Conservation (phyloP, 2,329 filamentous ascomycete species). For the Aspergillus aculeatus region DNA sequence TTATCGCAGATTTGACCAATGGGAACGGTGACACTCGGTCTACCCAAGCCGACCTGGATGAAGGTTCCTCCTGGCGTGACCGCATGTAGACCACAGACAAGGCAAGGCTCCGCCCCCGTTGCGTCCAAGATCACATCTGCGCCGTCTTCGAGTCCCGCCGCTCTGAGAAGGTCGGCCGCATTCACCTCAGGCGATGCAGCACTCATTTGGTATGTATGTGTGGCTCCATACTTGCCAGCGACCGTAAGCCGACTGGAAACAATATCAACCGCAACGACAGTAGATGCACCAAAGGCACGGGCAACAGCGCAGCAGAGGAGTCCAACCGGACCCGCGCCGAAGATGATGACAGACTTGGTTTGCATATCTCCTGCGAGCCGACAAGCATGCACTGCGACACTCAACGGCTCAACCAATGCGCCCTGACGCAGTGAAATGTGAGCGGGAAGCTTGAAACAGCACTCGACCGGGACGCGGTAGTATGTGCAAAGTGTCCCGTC, state of each 20-base stretch:
- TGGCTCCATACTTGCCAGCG: slow-evolving; percentile 63
- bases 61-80: slow-evolving; percentile 69
- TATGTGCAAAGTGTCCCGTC: slow-evolving; percentile 83
- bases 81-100: slow-evolving; percentile 67
- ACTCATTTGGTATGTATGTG: slow-evolving; percentile 56
- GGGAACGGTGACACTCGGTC: slow-evolving; percentile 63
- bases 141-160: slow-evolving; percentile 60
- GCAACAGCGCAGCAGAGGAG: slow-evolving; percentile 82
- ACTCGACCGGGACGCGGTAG: slow-evolving; percentile 76
- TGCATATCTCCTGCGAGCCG: slow-evolving; percentile 68
- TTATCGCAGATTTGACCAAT: slow-evolving; percentile 82
- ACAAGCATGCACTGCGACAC: slow-evolving; percentile 77
- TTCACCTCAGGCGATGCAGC: slow-evolving; percentile 65
- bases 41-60: slow-evolving; percentile 84
- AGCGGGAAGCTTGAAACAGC: slow-evolving; percentile 78
- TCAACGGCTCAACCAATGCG: slow-evolving; percentile 80
- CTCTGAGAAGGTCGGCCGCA: slow-evolving; percentile 61
- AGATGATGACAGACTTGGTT: slow-evolving; percentile 74
- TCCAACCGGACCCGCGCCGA: slow-evolving; percentile 81
- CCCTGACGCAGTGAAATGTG: slow-evolving; percentile 68
- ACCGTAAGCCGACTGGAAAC: slow-evolving; percentile 64
- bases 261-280: slow-evolving; percentile 78
- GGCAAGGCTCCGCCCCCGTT: slow-evolving; percentile 70
- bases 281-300: slow-evolving; percentile 73
- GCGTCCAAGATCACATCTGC: slow-evolving; percentile 76